Base-by-base conservation (phyloP, 306 rosid genomes). In the Sphenostylis stenocarpa region DNA sequence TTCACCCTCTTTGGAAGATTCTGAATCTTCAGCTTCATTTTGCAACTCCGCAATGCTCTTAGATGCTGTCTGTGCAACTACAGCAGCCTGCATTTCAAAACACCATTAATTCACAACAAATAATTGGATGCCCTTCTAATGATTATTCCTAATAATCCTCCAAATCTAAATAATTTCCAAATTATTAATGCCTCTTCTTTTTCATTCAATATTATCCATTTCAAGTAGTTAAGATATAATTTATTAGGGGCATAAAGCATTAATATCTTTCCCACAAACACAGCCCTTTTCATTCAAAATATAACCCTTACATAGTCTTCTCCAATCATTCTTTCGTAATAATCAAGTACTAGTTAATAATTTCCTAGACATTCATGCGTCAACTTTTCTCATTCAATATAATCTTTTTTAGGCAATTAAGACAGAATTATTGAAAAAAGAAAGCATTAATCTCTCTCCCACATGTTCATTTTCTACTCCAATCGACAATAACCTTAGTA, bases 61-160 rank as follows among this genome's bases (percentile, higher is more conserved):
- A 1, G 97, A 90, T 12, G 97, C 98, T 0, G 96, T 89, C 89
- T 95, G 73, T 56, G 98, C 97, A 69, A 79, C 97, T 38, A 76
- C 91, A 77, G 97, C 87, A 52, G 99, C 99, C 99, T 96, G 91
- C 80, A 76, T 73, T 72, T 74, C 33, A 43, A 88, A 64, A 65
- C 70, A 55, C 58, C 58, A 71, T 55, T 28, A 58, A 36, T 58
- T 57, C 76, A 75, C 33, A 80, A 16, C 55, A 19, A 66, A 73
- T 65, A 73, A 73, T 7, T 57, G 5, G 12, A 62, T 34, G 60
- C 15, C 75, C 63, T 65, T 53, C 14, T 49, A 62, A 13, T 28
- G 8, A 38, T 29, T 24, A n/a, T 24, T 16, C 38, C 64, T 4
- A 49, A 49, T 6, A 71, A 38, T 43, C 66, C 34, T 17, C 72